Base-by-base conservation (phyloP, 352 stramenopile genomes). In the Globisporangium camurandrum region DNA sequence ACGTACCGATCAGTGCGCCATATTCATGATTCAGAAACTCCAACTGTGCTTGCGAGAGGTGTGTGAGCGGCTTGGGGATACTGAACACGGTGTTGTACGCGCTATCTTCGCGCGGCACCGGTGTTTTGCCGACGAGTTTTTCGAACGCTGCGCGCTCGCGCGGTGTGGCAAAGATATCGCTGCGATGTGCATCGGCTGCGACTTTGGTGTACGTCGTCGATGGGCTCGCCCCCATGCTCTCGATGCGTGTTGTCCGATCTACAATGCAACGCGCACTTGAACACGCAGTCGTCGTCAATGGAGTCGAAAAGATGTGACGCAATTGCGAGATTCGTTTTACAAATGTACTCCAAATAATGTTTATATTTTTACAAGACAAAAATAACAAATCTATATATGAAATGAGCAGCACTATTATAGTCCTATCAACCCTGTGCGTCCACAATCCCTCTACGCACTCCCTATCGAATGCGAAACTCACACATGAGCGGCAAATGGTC, bases 401-500 rank as follows among this genome's bases (percentile, higher is more conserved):
- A 19, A 39, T 17, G 30, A 34, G 11, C 30, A 34, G 30, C 30
- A 12, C 30, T 11, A 34, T 34, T 11, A 34, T 39, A 17, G 14
- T 39, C 11, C 31, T 34, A 17, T 39, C 33, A 12, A 39, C 3
- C 11, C 6, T 4, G 8, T 38, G 33, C 33, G 33, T 14, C 33
- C 3, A 16, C n/a, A 10, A 14, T 5, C 33, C 19, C 33, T 17
- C 12, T 9, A 17, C 34, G 8, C 19, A 22, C 10, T n/a, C 14
- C 34, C 19, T 49, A 6, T 9, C 23, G 41, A 27, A 74, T 66
- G 37, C 59, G 61, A 49, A 93, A 91, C 42, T 84, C 71, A 54
- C 75, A 80, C 4, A 93, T 46, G 11, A 93, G 59, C 8, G 79
- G 79, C 4, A 93, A 59, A 46, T 93, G 82, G 24, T 93, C 82